A percentile compares a stretch with the other conserved stretches of the same genome.
These are phyloP conservation scores for Lachancea nothofagi DNA, from an alignment of 805 yeast genomes.

Conservation along the genomic window DNA sequence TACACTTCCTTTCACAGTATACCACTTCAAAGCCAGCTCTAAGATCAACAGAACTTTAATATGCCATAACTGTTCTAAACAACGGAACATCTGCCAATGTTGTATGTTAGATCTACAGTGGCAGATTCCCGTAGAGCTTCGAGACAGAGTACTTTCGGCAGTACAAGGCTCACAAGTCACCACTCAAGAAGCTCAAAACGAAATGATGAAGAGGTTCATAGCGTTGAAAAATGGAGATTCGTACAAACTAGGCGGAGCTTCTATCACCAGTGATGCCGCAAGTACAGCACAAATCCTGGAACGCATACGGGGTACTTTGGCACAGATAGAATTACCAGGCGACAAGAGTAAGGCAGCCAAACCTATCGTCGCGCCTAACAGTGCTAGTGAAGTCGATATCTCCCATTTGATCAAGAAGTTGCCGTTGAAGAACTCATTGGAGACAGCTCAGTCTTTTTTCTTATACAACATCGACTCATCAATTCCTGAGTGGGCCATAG, in stretches of 20 bases:
- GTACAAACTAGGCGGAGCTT: conserved; percentile 35
- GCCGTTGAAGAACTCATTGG: conserved; percentile 63
- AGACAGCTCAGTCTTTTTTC: conserved; percentile 52
- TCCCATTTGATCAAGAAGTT: conserved; percentile 49
- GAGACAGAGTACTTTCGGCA: conserved; percentile 77
- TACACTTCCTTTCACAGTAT: conserved; percentile 77
- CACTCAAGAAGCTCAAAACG: conserved; percentile 43
- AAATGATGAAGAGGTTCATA: conserved; percentile 49
- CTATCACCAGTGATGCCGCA: conserved; percentile 29
- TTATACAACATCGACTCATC: conserved; percentile 68
- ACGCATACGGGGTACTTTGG: conserved; percentile 32
- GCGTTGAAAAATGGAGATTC: conserved; percentile 44
- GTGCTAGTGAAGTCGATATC: conserved; percentile 36
- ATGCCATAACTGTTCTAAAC: conserved; percentile 74
- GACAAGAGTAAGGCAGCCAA: neutral
- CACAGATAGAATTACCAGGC: neutral
- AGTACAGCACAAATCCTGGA: conserved; percentile 48
- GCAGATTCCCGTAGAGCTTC: conserved; percentile 69
- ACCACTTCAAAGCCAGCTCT: conserved; percentile 44
- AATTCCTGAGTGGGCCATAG: conserved; percentile 49
- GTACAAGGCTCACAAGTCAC: conserved; percentile 39
- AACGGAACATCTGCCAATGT: conserved; percentile 78
- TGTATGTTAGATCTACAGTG: conserved; percentile 80
- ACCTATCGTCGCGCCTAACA: conserved; percentile 9
- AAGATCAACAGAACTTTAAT: conserved; percentile 57